Conservation (phyloP, 2,329 filamentous ascomycete species). For the Sporothrix euskadiensis region DNA sequence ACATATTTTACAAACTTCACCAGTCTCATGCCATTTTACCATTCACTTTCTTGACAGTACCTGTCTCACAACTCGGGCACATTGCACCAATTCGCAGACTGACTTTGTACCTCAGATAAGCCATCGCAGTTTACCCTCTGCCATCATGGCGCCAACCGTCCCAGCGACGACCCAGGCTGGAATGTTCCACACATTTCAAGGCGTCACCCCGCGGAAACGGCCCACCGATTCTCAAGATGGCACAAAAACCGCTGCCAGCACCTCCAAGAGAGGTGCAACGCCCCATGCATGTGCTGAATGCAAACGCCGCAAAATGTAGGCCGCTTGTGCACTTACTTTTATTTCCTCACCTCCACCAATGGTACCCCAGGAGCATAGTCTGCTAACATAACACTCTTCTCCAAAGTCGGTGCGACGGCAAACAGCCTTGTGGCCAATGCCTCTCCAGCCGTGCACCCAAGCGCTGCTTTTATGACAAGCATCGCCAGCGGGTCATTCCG, state of each 20-base stretch:
- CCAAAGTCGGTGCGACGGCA: conserved; percentile 69
- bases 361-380: background rate
- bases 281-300: conserved; percentile 73
- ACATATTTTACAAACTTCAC: background rate
- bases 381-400: background rate
- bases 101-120: background rate
- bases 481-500: conserved; percentile 72
- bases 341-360: background rate
- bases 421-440: conserved; percentile 79
- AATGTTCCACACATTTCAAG: conserved; percentile 58
- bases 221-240: conserved; percentile 46
- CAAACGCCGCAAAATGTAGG: conserved; percentile 73
- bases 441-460: conserved; percentile 79
- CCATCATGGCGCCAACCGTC: conserved; percentile 48
- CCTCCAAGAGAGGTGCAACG: conserved; percentile 55
- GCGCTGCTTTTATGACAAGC: conserved; percentile 78
- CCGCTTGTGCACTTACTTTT: background rate
- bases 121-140: conserved; percentile 26
- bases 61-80: conserved; percentile 24
- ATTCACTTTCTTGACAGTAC: background rate
- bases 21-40: background rate
- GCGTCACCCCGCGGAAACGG: conserved; percentile 53
- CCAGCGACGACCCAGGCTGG: conserved; percentile 52
- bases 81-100: conserved; percentile 13
- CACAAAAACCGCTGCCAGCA: conserved; percentile 44